Percentiles rank a stretch among this genome's conserved stretches.
phyloP scores from a whole-genome alignment of 2,329 filamentous ascomycete species.

The Phyllosticta capitalensis region DNA sequence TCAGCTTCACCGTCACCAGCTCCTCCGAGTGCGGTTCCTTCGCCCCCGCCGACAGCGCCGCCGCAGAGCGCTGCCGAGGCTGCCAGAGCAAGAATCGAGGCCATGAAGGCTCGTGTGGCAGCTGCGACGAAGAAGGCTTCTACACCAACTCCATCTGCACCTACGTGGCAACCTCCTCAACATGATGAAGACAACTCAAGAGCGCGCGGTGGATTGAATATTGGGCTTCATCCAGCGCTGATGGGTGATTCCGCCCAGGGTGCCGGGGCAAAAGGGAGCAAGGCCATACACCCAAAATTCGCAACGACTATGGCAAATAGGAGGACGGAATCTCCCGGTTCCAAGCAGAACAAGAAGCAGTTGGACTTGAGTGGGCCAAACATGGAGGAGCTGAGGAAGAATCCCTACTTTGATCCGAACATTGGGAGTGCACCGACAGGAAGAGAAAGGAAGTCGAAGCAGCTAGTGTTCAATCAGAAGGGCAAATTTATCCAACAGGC shows the following conservation, averaged over 20 bases:
- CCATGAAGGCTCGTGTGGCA: conserved; percentile 53
- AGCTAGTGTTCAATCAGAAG: conserved; percentile 84
- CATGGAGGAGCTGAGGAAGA: conserved; percentile 51
- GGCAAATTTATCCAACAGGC: conserved; percentile 96
- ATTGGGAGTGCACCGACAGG: conserved; percentile 45
- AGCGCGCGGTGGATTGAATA: conserved; percentile 60
- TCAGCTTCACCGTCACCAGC: conserved; percentile 10
- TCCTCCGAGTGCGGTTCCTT: conserved; percentile 12
- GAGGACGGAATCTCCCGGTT: conserved; percentile 38
- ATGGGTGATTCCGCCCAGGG: conserved; percentile 33
- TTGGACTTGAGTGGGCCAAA: conserved; percentile 50
- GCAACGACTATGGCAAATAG: conserved; percentile 47
- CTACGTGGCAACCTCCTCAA: conserved; percentile 31
- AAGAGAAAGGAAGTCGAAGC: conserved; percentile 61
- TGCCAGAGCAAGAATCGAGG: conserved; percentile 52
- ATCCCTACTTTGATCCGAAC: conserved; percentile 75
- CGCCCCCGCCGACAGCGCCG: conserved; percentile 9
- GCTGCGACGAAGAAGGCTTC: conserved; percentile 29
- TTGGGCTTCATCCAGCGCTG: conserved; percentile 69
- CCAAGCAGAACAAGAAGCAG: conserved; percentile 35
- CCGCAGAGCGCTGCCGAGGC: conserved; percentile 17
- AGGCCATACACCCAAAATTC: conserved; percentile 42
- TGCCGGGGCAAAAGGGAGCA: conserved; percentile 33
- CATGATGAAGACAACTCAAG: conserved; percentile 39
- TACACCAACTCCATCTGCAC: conserved; percentile 29